A percentile compares a stretch with the other conserved stretches of the same genome.
Evolutionary conservation across 176 grass and related monocot species (phyloP).

Genomic region (Oropetium thomaeum): DNA sequence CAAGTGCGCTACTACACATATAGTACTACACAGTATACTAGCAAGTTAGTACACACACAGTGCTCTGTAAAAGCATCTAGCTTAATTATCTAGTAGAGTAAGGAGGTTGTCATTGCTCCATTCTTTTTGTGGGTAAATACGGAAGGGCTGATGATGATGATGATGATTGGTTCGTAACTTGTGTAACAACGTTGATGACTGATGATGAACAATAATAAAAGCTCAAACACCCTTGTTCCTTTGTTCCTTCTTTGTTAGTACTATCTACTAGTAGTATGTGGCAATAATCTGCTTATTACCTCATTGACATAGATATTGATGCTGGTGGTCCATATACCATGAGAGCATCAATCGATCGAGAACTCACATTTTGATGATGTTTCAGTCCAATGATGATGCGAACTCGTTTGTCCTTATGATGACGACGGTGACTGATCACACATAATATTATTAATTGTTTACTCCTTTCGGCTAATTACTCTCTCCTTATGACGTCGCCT

Average conservation of each 20-base stretch:
- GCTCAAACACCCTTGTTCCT: background rate
- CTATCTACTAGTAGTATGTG: too few relatives aligned
- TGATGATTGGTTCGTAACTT: slow-evolving; percentile 23
- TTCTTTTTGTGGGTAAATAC: slow-evolving; percentile 46
- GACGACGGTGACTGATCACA: background rate
- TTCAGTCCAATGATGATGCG: background rate
- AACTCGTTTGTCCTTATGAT: background rate
- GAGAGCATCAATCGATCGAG: too few relatives aligned
- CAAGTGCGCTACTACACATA: background rate
- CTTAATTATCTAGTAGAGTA: background rate
- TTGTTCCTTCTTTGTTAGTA: background rate
- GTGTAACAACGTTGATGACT: background rate
- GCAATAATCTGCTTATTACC: too few relatives aligned
- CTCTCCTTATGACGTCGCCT: background rate
- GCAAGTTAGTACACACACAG: too few relatives aligned
- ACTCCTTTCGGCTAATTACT: too few relatives aligned
- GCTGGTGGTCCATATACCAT: background rate
- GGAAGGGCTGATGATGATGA: background rate
- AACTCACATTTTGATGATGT: too few relatives aligned
- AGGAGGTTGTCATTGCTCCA: background rate
- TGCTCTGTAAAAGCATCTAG: background rate
- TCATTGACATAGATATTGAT: too few relatives aligned
- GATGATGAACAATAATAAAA: slow-evolving; percentile 24
- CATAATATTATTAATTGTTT: too few relatives aligned
- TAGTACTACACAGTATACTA: background rate